phyloP scores from a whole-genome alignment of 2,329 filamentous ascomycete genomes.

The Xylaria polymorpha region DNA sequence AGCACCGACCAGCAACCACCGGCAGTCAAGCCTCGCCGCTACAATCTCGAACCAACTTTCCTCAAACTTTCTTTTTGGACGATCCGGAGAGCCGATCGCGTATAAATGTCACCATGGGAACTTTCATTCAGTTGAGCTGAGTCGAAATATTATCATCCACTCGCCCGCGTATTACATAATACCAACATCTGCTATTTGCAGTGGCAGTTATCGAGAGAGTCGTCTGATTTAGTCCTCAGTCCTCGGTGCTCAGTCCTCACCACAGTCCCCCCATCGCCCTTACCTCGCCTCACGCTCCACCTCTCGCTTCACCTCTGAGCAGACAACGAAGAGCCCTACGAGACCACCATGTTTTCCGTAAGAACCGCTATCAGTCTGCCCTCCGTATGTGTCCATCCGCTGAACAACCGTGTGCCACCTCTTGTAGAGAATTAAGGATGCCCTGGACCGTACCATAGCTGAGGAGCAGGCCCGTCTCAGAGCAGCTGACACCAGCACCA shows the following conservation, averaged over 20 bases:
- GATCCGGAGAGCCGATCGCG: not conserved
- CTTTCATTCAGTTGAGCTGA: not conserved
- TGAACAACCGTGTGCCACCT: slow-evolving; percentile 25
- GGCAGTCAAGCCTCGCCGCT: not conserved
- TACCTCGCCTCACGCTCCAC: not conserved
- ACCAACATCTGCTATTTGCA: slow-evolving; percentile 2
- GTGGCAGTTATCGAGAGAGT: too few species aligned
- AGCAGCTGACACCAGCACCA: slow-evolving; percentile 49
- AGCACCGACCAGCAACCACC: not conserved
- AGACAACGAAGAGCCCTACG: slow-evolving; percentile 1
- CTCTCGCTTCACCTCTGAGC: not conserved
- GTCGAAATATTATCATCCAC: not conserved
- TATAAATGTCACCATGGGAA: not conserved
- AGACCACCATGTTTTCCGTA: slow-evolving; percentile 48
- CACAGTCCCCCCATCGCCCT: not conserved
- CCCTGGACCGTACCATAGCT: slow-evolving; percentile 87
- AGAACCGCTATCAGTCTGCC: slow-evolving; percentile 13
- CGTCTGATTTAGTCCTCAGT: too few species aligned
- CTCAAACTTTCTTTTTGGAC: not conserved
- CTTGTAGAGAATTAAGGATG: slow-evolving; percentile 79
- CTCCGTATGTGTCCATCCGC: not conserved
- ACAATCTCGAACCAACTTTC: not conserved
- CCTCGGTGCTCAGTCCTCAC: not conserved
- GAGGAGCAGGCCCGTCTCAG: slow-evolving; percentile 89
- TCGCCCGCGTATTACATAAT: not conserved